Percentiles rank a stretch among this genome's conserved stretches.
These are phyloP conservation scores for Inga oerstediana DNA, from an alignment of 306 rosid genomes.

Conservation along the genomic window DNA sequence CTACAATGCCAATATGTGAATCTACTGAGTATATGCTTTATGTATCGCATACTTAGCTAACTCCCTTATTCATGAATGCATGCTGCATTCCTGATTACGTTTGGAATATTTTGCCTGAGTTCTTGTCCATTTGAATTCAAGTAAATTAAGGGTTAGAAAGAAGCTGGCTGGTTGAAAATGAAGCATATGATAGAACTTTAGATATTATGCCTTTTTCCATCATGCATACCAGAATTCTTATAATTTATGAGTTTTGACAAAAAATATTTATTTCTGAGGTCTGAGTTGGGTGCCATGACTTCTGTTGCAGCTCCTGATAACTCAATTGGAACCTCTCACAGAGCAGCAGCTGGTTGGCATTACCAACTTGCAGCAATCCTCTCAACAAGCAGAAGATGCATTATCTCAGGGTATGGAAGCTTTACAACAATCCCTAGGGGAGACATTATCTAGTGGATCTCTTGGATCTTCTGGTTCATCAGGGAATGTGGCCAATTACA, in stretches of 20 bases:
- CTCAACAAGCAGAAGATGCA: constrained; percentile 99
- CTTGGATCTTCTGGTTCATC: constrained; percentile 82
- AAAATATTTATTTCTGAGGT: constrained; percentile 6
- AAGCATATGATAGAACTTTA: background rate
- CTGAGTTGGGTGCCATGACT: constrained; percentile 19
- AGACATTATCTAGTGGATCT: constrained; percentile 78
- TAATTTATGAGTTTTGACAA: constrained; percentile 2
- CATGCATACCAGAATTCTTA: background rate
- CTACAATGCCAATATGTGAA: background rate
- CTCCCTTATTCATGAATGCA: background rate
- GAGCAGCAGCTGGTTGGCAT: constrained; percentile 88
- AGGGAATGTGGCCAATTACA: constrained; percentile 91
- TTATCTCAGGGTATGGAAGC: constrained; percentile 99
- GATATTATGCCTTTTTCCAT: background rate
- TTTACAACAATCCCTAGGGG: constrained; percentile 88
- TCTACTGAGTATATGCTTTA: background rate
- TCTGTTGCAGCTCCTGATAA: constrained; percentile 76
- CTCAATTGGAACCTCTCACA: constrained; percentile 92
- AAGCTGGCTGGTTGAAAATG: background rate
- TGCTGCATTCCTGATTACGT: background rate
- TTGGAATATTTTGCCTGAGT: background rate
- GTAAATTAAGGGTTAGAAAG: background rate
- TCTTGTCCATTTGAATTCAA: background rate
- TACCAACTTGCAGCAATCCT: constrained; percentile 88
- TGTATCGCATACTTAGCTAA: background rate